These are phyloP conservation scores for Davidsoniella australis DNA, from an alignment of 2,329 filamentous ascomycete species.

Conservation along the genomic window DNA sequence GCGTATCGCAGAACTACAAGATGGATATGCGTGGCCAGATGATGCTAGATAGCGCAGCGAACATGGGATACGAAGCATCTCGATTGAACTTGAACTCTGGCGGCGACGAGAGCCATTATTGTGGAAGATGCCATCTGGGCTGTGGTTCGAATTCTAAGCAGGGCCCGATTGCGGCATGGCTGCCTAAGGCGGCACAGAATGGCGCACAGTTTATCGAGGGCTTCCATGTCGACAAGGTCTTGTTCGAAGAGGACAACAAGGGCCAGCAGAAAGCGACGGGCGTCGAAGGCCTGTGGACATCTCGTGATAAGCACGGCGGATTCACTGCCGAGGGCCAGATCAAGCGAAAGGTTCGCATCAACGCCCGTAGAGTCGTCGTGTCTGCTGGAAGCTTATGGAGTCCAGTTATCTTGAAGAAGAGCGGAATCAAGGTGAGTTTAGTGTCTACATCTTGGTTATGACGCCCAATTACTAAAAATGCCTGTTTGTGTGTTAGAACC, in stretches of 20 bases:
- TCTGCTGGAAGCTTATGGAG: constrained; percentile 60
- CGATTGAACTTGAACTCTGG: constrained; percentile 66
- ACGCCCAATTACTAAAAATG: background rate
- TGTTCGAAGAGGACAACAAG: constrained; percentile 41
- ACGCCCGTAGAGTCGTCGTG: constrained; percentile 66
- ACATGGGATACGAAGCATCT: constrained; percentile 54
- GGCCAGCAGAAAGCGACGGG: constrained; percentile 48
- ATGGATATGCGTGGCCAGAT: constrained; percentile 58
- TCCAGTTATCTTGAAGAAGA: constrained; percentile 59
- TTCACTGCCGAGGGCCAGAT: constrained; percentile 26
- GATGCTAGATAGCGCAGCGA: constrained; percentile 57
- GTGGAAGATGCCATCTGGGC: constrained; percentile 45
- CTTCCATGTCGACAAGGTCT: constrained; percentile 50
- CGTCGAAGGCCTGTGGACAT: constrained; percentile 39
- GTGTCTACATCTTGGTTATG: background rate
- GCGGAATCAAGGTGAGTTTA: constrained; percentile 47
- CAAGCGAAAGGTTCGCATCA: constrained; percentile 49
- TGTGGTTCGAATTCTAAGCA: constrained; percentile 57
- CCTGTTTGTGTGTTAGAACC: constrained; percentile 34
- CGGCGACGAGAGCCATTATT: constrained; percentile 49
- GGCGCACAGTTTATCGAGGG: constrained; percentile 76
- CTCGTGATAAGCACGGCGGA: background rate
- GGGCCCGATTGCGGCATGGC: constrained; percentile 58
- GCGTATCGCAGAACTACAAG: constrained; percentile 47
- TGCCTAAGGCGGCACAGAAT: constrained; percentile 61